A percentile compares a stretch with the other conserved stretches of the same genome.
Evolutionary conservation across 208 protist species (phyloP).

Genomic region (Acanthamoeba royreba): DNA sequence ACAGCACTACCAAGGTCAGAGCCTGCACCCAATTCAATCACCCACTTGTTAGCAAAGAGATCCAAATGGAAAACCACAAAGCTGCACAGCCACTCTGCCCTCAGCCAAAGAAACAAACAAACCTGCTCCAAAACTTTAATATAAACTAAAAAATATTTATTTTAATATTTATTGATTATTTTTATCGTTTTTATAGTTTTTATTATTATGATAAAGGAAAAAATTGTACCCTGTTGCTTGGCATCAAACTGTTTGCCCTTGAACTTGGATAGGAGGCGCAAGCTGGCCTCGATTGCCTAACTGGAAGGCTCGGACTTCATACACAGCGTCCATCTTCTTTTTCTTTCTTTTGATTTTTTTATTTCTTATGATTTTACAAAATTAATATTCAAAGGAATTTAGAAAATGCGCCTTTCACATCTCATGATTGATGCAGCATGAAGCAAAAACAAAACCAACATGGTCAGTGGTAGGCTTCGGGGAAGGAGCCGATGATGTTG

Average conservation of each 20-base stretch:
- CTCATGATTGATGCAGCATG: not conserved
- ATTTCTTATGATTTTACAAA: not conserved
- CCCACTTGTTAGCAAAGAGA: not conserved
- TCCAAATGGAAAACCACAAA: not conserved
- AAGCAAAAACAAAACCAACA: not conserved
- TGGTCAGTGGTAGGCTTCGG: slow-evolving; percentile 2
- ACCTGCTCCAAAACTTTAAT: not conserved
- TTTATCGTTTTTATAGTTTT: no score
- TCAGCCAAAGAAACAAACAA: not conserved
- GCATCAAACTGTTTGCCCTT: not conserved
- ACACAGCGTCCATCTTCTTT: no score
- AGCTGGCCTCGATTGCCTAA: not conserved
- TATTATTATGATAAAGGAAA: not conserved
- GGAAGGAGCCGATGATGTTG: slow-evolving; percentile 35
- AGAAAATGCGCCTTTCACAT: not conserved
- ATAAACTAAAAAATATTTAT: no score
- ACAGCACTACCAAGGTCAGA: not conserved
- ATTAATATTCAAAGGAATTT: not conserved
- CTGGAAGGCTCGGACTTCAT: not conserved
- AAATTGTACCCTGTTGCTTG: not conserved
- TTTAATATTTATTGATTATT: no score
- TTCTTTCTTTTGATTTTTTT: not conserved
- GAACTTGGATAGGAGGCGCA: not conserved
- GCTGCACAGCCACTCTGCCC: not conserved
- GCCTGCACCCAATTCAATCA: not conserved